Evolutionary conservation across 192 early-diverging fungal genomes (phyloP).

Genomic region (Paraglomus occultum): DNA sequence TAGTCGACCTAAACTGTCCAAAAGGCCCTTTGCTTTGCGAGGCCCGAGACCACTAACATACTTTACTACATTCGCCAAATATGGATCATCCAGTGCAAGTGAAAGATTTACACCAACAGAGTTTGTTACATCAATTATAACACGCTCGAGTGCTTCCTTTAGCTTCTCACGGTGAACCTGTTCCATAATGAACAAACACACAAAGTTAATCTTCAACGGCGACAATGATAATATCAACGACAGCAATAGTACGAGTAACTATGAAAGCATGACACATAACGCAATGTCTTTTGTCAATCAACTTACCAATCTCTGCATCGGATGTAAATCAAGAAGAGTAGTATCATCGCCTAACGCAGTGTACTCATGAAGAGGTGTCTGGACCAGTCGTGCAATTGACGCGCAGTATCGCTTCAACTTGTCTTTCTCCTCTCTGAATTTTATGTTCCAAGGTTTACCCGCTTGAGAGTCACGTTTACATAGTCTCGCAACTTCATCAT

Average conservation of each 20-base stretch:
- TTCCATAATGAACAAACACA: not conserved
- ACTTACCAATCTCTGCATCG: slow-evolving; percentile 65
- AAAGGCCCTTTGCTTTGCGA: slow-evolving; percentile 81
- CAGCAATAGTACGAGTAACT: too few relatives aligned
- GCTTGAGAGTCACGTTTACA: slow-evolving; percentile 48
- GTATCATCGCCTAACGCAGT: slow-evolving; percentile 64
- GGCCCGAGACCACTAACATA: slow-evolving; percentile 94
- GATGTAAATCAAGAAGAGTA: slow-evolving; percentile 63
- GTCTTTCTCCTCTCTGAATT: slow-evolving; percentile 66
- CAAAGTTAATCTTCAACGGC: not conserved
- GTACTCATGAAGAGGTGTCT: slow-evolving; percentile 81
- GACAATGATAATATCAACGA: too few relatives aligned
- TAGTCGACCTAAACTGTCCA: slow-evolving; percentile 51
- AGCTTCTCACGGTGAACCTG: slow-evolving; percentile 66
- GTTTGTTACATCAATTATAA: slow-evolving; percentile 85
- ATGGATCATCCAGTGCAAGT: slow-evolving; percentile 60
- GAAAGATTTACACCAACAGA: slow-evolving; percentile 90
- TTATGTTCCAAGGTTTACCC: slow-evolving; percentile 47
- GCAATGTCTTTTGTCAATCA: not conserved
- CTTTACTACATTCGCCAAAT: slow-evolving; percentile 70
- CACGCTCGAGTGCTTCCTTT: slow-evolving; percentile 71
- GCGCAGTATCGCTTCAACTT: slow-evolving; percentile 84
- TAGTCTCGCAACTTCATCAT: slow-evolving; percentile 87
- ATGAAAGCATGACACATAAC: too few relatives aligned
- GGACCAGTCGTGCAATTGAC: slow-evolving; percentile 75